A percentile compares a stretch with the other conserved stretches of the same genome.
These are phyloP conservation scores for Albugo laibachii DNA, from an alignment of 352 stramenopile genomes.

Conservation along the genomic window DNA sequence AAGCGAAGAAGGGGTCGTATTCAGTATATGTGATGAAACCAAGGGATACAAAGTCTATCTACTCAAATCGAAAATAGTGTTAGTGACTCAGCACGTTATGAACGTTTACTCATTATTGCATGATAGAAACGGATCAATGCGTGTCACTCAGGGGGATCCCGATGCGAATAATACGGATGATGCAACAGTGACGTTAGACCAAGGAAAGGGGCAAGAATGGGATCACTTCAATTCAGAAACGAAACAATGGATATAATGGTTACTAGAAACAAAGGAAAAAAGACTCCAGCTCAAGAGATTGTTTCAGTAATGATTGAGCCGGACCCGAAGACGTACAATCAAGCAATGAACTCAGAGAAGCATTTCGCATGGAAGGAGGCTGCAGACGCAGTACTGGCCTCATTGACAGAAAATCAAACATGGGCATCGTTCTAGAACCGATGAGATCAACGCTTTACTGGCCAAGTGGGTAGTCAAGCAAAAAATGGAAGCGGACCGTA, in stretches of 20 bases:
- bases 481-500: not conserved
- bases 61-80: not conserved
- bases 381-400: not conserved
- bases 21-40: conserved; percentile 4
- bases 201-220: no score
- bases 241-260: no score
- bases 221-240: no score
- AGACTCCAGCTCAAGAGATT: no score
- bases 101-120: no score
- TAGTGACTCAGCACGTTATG: no score
- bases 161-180: no score
- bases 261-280: no score
- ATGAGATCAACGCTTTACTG: not conserved
- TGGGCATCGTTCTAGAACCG: not conserved
- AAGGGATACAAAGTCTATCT: conserved; percentile 6
- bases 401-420: not conserved
- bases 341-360: not conserved
- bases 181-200: no score
- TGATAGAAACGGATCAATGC: no score
- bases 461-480: not conserved
- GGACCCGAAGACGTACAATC: not conserved
- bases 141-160: no score
- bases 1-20: conserved; percentile 1
- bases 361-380: not conserved
- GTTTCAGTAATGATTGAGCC: not conserved